phyloP scores from a whole-genome alignment of 2,329 filamentous ascomycete species.

The Didymella arachidicola region DNA sequence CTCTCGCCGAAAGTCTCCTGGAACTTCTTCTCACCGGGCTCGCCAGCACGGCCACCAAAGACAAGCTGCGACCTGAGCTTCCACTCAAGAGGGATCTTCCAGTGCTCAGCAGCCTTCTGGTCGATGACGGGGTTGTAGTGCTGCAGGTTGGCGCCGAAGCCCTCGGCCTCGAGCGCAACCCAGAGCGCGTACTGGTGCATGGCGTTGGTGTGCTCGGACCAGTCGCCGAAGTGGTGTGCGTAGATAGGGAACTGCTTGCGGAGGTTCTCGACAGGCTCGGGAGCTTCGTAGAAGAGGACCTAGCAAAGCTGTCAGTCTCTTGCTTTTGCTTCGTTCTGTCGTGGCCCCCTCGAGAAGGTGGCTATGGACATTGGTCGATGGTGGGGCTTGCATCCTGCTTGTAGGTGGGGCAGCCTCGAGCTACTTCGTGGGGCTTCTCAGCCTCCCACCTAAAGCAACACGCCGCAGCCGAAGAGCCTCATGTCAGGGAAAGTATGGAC shows the following conservation, averaged over 20 bases:
- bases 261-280: conserved; percentile 68
- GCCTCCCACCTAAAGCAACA: conserved; percentile 9
- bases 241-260: conserved; percentile 75
- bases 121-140: conserved; percentile 92
- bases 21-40: conserved; percentile 69
- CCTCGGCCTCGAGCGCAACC: conserved; percentile 83
- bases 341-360: background rate
- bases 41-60: conserved; percentile 70
- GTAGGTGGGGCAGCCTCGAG: conserved; percentile 28
- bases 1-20: conserved; percentile 68
- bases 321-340: background rate
- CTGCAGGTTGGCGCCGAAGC: conserved; percentile 87
- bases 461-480: conserved; percentile 2
- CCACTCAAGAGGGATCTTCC: conserved; percentile 77
- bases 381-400: conserved; percentile 14
- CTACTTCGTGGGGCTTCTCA: background rate
- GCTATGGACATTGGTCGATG: background rate
- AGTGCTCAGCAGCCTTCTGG: conserved; percentile 71
- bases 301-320: conserved; percentile 40
- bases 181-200: conserved; percentile 85
- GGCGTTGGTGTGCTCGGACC: conserved; percentile 77
- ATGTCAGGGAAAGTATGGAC: conserved; percentile 37
- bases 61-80: conserved; percentile 83
- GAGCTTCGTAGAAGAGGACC: conserved; percentile 88
- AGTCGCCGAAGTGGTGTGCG: conserved; percentile 79